Conservation (phyloP, 352 stramenopile genomes). For the Globisporangium lucens region DNA sequence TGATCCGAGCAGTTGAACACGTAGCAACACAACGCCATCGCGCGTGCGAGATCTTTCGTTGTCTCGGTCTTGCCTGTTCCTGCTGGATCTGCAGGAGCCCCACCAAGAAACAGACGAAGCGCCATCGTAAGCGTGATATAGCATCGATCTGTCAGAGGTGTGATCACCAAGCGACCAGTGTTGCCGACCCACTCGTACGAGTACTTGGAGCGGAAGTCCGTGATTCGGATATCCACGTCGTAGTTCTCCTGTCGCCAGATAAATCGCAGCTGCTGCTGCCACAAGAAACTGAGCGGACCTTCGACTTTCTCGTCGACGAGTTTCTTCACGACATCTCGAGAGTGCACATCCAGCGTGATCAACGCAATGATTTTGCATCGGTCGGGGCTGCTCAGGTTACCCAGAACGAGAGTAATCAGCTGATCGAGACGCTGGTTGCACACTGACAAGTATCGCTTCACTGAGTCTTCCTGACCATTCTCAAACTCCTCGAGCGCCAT, state of each 20-base stretch:
- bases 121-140: conserved; percentile 98
- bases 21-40: conserved; percentile 85
- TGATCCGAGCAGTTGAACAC: conserved; percentile 90
- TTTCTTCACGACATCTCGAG: conserved; percentile 91
- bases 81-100: conserved; percentile 90
- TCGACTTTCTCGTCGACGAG: conserved; percentile 89
- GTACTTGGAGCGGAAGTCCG: conserved; percentile 94
- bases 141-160: conserved; percentile 94
- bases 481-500: conserved; percentile 86
- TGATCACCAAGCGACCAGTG: conserved; percentile 93
- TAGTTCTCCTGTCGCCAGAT: conserved; percentile 92
- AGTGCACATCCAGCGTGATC: conserved; percentile 96
- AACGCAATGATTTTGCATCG: conserved; percentile 94
- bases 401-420: conserved; percentile 91
- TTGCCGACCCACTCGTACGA: conserved; percentile 90
- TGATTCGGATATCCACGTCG: conserved; percentile 96
- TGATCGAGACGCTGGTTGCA: conserved; percentile 88
- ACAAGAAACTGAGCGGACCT: conserved; percentile 83
- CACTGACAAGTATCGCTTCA: conserved; percentile 77
- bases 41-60: conserved; percentile 81
- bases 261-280: conserved; percentile 86
- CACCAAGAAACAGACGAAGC: conserved; percentile 94
- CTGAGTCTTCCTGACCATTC: conserved; percentile 84
- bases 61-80: conserved; percentile 91
- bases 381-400: conserved; percentile 85